Conservation (phyloP, 2,329 filamentous ascomycete species). For the Periconia macrospinosa region DNA sequence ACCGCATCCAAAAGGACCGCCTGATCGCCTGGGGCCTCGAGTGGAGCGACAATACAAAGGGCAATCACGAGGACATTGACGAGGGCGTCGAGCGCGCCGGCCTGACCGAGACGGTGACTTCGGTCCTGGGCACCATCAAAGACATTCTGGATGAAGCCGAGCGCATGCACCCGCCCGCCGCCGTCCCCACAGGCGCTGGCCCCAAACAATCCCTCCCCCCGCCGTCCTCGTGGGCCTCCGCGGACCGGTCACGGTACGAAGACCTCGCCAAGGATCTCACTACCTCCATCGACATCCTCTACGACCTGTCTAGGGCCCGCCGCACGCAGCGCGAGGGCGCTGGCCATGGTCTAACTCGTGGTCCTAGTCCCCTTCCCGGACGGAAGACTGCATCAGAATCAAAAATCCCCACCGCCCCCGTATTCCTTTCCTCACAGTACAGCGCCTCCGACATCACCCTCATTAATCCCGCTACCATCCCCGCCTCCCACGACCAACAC, state of each 20-base stretch:
- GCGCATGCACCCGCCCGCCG: constrained; percentile 62
- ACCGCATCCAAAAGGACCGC: constrained; percentile 78
- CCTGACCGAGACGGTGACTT: constrained; percentile 74
- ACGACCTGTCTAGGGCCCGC: constrained; percentile 72
- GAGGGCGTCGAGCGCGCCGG: constrained; percentile 69
- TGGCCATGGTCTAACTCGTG: background rate
- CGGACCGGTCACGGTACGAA: constrained; percentile 75
- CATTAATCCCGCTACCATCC: constrained; percentile 44
- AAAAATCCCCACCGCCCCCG: constrained; percentile 16
- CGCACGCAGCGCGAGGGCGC: constrained; percentile 41
- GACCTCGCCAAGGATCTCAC: constrained; percentile 75
- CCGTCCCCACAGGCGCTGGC: constrained; percentile 34
- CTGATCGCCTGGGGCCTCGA: constrained; percentile 79
- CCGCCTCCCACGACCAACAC: constrained; percentile 20
- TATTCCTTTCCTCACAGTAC: constrained; percentile 38
- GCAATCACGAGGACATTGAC: constrained; percentile 69
- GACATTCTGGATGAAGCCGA: constrained; percentile 78
- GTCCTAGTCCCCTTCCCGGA: background rate
- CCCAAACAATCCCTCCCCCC: constrained; percentile 30
- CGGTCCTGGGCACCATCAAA: constrained; percentile 79
- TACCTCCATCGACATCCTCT: constrained; percentile 76
- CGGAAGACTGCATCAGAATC: constrained; percentile 22
- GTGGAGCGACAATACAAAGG: constrained; percentile 70
- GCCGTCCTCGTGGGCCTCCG: constrained; percentile 49
- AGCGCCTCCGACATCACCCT: constrained; percentile 48